Evolutionary conservation across 2,329 filamentous ascomycete species (phyloP).

Genomic region (Cladophialophora immunda): DNA sequence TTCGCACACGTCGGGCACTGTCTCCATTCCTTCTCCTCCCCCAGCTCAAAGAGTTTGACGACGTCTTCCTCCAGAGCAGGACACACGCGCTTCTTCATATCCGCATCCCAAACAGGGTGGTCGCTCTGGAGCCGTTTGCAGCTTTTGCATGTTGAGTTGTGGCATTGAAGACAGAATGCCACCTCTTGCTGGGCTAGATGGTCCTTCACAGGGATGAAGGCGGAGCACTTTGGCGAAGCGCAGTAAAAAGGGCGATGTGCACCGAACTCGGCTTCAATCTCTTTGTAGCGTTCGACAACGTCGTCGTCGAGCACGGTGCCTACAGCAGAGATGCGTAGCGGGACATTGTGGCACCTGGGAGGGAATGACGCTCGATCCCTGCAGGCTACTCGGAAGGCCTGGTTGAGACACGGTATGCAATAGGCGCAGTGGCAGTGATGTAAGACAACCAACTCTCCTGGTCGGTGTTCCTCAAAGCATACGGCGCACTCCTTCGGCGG

Average conservation of each 20-base stretch:
- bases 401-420: constrained; percentile 33
- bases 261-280: constrained; percentile 32
- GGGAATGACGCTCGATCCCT: constrained; percentile 29
- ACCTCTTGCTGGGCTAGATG: constrained; percentile 8
- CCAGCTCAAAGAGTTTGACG: constrained; percentile 21
- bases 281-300: constrained; percentile 27
- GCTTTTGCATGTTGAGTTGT: constrained; percentile 19
- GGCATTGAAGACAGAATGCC: constrained; percentile 21
- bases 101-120: constrained; percentile 5
- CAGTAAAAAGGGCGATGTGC: constrained; percentile 33
- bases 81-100: constrained; percentile 12
- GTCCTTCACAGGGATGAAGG: constrained; percentile 26
- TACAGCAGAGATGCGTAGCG: constrained; percentile 29
- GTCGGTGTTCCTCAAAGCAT: constrained; percentile 29
- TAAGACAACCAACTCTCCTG: constrained; percentile 12
- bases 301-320: constrained; percentile 17
- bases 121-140: constrained; percentile 20
- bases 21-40: constrained; percentile 32
- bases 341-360: constrained; percentile 30
- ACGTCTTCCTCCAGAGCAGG: constrained; percentile 16
- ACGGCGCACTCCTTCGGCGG: constrained; percentile 22
- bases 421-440: constrained; percentile 30
- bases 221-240: constrained; percentile 28
- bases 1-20: constrained; percentile 36
- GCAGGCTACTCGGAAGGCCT: constrained; percentile 29